Evolutionary conservation across 2,329 filamentous ascomycete genomes (phyloP).

Genomic region (Cladophialophora bantiana): DNA sequence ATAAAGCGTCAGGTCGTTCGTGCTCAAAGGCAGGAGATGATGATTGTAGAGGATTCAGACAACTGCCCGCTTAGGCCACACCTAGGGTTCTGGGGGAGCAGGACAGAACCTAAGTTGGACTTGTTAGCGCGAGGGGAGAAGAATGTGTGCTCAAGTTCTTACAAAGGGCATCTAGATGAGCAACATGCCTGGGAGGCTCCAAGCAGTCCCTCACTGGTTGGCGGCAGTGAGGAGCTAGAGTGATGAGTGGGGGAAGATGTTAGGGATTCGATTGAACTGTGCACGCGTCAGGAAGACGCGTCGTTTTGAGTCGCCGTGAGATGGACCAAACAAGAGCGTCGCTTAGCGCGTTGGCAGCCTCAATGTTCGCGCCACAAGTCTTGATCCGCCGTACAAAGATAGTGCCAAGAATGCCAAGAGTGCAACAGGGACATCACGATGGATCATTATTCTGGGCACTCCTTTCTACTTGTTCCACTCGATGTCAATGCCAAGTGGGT

Average conservation of each 20-base stretch:
- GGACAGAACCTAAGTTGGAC: neutral
- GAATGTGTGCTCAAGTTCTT: neutral
- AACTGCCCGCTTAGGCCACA: neutral
- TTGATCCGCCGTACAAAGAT: neutral
- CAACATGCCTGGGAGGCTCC: neutral
- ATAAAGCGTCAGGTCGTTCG: neutral
- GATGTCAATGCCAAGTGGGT: neutral
- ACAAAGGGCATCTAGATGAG: neutral
- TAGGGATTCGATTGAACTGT: neutral
- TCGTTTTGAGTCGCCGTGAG: neutral
- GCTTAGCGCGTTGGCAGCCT: neutral
- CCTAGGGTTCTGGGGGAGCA: neutral
- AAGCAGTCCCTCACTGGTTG: no score
- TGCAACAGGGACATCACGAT: neutral
- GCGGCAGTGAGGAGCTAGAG: neutral
- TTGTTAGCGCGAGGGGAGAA: neutral
- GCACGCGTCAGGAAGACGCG: neutral
- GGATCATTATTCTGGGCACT: neutral
- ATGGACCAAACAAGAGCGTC: neutral
- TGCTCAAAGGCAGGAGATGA: neutral
- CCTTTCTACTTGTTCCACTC: no score
- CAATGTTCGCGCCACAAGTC: no score
- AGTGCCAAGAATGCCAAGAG: neutral
- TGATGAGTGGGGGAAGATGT: neutral
- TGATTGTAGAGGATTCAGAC: neutral